Evolutionary conservation across 2,329 filamentous ascomycete species (phyloP).

Genomic region (Penicillium sp.): DNA sequence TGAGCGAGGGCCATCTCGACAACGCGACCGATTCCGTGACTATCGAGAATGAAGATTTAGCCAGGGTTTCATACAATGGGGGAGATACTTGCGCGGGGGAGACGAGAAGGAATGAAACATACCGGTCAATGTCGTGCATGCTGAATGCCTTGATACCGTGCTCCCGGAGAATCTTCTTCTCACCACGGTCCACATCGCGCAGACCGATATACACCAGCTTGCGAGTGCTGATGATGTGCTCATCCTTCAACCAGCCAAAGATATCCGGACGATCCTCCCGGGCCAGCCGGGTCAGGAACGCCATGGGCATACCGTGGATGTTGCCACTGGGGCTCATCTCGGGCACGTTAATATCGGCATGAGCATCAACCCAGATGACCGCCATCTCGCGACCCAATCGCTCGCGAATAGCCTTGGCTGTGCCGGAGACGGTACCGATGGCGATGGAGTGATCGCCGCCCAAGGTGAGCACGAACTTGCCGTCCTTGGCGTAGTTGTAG

Average conservation of each 20-base stretch:
- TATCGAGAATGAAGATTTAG: conserved; percentile 43
- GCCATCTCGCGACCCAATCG: conserved; percentile 81
- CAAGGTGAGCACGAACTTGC: conserved; percentile 87
- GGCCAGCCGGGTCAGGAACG: conserved; percentile 86
- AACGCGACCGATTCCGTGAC: conserved; percentile 90
- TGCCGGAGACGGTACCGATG: conserved; percentile 89
- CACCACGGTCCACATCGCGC: conserved; percentile 87
- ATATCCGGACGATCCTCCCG: conserved; percentile 75
- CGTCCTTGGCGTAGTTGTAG: conserved; percentile 81
- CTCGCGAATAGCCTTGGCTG: conserved; percentile 84
- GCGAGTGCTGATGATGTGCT: conserved; percentile 65
- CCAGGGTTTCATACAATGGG: neutral
- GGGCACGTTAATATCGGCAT: conserved; percentile 96
- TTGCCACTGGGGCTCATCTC: conserved; percentile 90
- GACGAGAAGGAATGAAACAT: conserved; percentile 38
- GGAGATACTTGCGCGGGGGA: too few species aligned
- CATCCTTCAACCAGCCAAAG: conserved; percentile 85
- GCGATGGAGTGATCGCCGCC: conserved; percentile 97
- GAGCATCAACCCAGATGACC: conserved; percentile 98
- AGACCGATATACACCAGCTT: conserved; percentile 98
- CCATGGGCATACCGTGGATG: conserved; percentile 96
- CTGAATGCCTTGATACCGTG: conserved; percentile 93
- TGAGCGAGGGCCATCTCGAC: conserved; percentile 98
- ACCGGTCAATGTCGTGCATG: conserved; percentile 98
- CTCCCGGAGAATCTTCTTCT: conserved; percentile 90